Evolutionary conservation across 306 rosid genomes (phyloP), one percentile per base, ranked within the genome.

Genomic region (Aeschynomene evenia): DNA sequence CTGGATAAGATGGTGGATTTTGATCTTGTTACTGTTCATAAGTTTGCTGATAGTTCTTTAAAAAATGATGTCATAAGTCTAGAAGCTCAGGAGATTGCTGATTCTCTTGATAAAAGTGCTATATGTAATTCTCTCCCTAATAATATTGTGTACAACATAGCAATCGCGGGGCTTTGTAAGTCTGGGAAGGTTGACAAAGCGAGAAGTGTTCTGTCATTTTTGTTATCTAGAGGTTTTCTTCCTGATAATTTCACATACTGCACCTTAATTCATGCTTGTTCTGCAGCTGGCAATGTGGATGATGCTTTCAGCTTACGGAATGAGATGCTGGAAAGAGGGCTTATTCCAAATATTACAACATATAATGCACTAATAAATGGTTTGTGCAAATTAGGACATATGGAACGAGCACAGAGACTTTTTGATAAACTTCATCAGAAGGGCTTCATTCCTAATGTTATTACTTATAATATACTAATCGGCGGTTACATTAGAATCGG

Each of bases 161-260:
- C 88, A 70, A 85, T 92, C 39, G 76, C 77, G 6, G 98, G 98
- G 56, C 81, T 93, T 43, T 90, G 94, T 82, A 93, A 82, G 63
- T 86, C 83, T 51, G 91, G 85, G 67, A 86, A 83, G 77, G 59
- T 93, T 50, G 82, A 71, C 15, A 84, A 85, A 55, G 98, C 95
- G 29, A 83, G 82, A 72, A 79, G 74, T 39, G 64, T 90, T 78
- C 10, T 90, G 48, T 88, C 97, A 12, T 50, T 68, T 62, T 63
- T 86, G 83, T 77, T 77, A 70, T 75, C 33, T 58, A 76, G 72
- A 75, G 93, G 88, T 42, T 90, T 93, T 82, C 53, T 73, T 52
- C 97, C 96, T 1, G 98, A 93, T 78, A 90, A 90, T 65, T 88
- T 76, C 81, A 86, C 96, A 4, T 93, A 83, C 37, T 86, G 94